Conservation (phyloP, 345 rosid genomes). For the Bruguiera gymnorhiza region DNA sequence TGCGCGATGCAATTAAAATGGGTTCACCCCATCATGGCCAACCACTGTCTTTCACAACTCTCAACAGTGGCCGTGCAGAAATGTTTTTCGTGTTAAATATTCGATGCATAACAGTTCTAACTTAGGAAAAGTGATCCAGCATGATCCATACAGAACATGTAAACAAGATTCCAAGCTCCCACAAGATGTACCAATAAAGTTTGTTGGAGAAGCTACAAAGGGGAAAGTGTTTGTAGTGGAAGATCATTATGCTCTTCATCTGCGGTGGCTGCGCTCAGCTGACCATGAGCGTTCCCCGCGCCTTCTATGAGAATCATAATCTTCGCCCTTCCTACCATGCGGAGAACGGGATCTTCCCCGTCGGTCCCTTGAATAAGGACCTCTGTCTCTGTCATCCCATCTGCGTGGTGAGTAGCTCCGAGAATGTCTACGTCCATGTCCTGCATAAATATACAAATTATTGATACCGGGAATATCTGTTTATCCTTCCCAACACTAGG, state of each 20-base stretch:
- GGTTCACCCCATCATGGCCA: no score
- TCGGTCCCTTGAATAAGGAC: conserved; percentile 38
- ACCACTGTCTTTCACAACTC: no score
- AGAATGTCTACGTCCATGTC: conserved; percentile 41
- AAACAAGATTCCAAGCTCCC: no score
- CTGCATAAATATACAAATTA: conserved; percentile 19
- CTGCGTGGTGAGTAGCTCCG: conserved; percentile 51
- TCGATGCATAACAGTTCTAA: no score
- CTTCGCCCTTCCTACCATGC: conserved; percentile 27
- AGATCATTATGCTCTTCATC: conserved; percentile 3
- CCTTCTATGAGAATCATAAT: conserved; percentile 34
- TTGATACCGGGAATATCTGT: background rate
- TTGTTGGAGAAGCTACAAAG: no score
- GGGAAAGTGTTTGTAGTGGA: no score
- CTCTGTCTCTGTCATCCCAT: conserved; percentile 33
- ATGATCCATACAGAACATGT: no score
- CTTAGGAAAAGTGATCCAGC: no score
- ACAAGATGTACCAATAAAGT: no score
- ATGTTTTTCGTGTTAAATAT: no score
- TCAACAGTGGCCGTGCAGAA: no score
- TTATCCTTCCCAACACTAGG: background rate
- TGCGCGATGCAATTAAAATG: no score
- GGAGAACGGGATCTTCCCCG: conserved; percentile 55
- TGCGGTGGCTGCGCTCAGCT: conserved; percentile 21
- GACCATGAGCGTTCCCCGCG: conserved; percentile 37